Percentiles rank a stretch among this genome's conserved stretches.
These are phyloP conservation scores for Fomitopsis schrenkii DNA, from an alignment of 1,284 basidiomycete genomes.

Conservation along the genomic window DNA sequence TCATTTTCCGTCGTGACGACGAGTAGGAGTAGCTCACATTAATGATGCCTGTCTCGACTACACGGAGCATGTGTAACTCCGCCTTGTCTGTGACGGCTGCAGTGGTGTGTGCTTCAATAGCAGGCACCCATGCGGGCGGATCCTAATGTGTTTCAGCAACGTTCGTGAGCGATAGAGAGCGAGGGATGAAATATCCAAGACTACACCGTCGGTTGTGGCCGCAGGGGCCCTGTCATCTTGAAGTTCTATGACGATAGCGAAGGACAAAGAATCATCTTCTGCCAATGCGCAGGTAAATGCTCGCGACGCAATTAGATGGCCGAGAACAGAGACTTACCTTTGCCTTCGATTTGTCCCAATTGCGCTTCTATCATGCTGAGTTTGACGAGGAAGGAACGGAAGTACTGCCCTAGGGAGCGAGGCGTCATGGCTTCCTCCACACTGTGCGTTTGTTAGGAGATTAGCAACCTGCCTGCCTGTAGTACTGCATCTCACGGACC, in stretches of 20 bases:
- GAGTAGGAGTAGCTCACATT: slow-evolving; percentile 49
- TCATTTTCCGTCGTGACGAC: background rate
- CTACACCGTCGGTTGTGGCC: slow-evolving; percentile 44
- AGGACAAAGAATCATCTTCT: slow-evolving; percentile 80
- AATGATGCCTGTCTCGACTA: slow-evolving; percentile 83
- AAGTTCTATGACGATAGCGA: slow-evolving; percentile 81
- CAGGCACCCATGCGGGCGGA: slow-evolving; percentile 75
- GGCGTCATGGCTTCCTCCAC: slow-evolving; percentile 67
- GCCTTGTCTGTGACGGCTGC: slow-evolving; percentile 51
- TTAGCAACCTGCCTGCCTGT: background rate
- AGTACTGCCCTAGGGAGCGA: slow-evolving; percentile 66
- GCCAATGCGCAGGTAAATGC: slow-evolving; percentile 1
- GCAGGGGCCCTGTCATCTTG: slow-evolving; percentile 64
- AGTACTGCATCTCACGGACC: slow-evolving; percentile 33
- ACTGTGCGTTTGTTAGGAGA: slow-evolving; percentile 31
- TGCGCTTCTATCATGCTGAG: slow-evolving; percentile 79
- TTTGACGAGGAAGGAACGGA: slow-evolving; percentile 84
- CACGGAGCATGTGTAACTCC: slow-evolving; percentile 66
- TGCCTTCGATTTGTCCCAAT: slow-evolving; percentile 55
- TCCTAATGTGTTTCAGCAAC: slow-evolving; percentile 32
- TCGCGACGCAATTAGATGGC: background rate
- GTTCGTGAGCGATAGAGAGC: background rate
- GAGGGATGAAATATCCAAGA: background rate
- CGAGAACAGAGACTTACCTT: slow-evolving; percentile 30
- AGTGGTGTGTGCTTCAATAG: slow-evolving; percentile 61